Evolutionary conservation across 208 protist genomes (phyloP).

Genomic region (Acanthamoeba castellanii): DNA sequence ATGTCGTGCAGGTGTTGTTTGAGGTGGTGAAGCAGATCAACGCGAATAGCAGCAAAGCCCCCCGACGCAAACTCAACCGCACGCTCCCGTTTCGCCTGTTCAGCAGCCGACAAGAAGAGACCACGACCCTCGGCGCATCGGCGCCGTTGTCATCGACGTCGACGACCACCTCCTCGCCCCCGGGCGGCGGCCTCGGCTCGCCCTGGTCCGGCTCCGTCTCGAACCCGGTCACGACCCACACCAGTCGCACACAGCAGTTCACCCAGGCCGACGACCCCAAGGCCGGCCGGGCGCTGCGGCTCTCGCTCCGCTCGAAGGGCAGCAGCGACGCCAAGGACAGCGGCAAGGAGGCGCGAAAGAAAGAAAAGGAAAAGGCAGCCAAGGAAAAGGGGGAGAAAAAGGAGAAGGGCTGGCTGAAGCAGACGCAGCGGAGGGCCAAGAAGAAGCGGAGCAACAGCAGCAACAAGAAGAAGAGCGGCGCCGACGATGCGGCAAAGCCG

Average conservation of each 20-base stretch:
- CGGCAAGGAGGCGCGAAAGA: neutral
- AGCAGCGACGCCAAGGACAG: neutral
- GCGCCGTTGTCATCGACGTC: neutral
- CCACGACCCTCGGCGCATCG: neutral
- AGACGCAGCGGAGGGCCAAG: neutral
- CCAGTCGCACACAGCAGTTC: neutral
- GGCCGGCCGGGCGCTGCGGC: neutral
- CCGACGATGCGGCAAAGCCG: neutral
- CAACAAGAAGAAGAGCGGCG: neutral
- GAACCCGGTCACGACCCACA: neutral
- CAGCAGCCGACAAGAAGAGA: neutral
- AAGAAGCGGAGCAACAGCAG: neutral
- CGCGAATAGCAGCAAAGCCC: neutral
- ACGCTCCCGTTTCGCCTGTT: conserved; percentile 8
- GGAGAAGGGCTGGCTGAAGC: neutral
- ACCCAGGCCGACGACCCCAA: no score
- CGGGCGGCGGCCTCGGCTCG: no score
- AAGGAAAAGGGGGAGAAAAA: conserved; percentile 45
- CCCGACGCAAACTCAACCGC: neutral
- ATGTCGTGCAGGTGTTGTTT: neutral
- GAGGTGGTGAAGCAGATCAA: conserved; percentile 25
- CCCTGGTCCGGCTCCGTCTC: neutral
- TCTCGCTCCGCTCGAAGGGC: neutral
- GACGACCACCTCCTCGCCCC: neutral
- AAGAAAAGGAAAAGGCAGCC: neutral